Conservation (phyloP, 768 basidiomycete species). For the Collybia nuda region DNA sequence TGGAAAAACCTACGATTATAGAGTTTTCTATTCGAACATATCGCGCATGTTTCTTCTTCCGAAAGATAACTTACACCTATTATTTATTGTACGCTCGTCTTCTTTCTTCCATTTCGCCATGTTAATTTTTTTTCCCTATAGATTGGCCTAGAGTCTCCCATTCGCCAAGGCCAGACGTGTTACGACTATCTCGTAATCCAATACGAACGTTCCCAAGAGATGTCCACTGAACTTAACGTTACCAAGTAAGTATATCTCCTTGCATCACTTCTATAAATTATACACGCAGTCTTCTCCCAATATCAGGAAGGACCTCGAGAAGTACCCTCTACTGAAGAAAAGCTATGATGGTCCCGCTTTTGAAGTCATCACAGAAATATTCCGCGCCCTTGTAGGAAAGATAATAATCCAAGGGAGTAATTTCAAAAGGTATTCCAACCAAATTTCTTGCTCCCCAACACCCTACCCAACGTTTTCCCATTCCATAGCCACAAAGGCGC, state of each 20-base stretch:
- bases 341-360: conserved; percentile 95
- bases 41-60: conserved; percentile 89
- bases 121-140: conserved; percentile 26
- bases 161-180: conserved; percentile 95
- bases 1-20: conserved; percentile 99
- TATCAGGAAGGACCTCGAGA: conserved; percentile 71
- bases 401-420: conserved; percentile 87
- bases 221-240: conserved; percentile 93
- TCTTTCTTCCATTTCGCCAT: background rate
- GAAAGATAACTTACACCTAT: conserved; percentile 93
- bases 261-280: background rate
- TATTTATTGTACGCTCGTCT: conserved; percentile 77
- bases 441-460: conserved; percentile 1
- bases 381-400: conserved; percentile 87
- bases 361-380: conserved; percentile 91
- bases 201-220: conserved; percentile 93
- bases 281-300: no score
- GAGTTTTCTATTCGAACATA: conserved; percentile 88
- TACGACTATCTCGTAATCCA: conserved; percentile 99
- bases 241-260: conserved; percentile 61
- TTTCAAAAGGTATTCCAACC: conserved; percentile 69
- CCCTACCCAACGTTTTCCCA: no score
- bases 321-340: conserved; percentile 85
- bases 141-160: conserved; percentile 90
- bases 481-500: conserved; percentile 68